Evolutionary conservation across 257 asterid genomes (phyloP), one percentile per base, ranked within the genome.

Genomic region (Ilex asprella): DNA sequence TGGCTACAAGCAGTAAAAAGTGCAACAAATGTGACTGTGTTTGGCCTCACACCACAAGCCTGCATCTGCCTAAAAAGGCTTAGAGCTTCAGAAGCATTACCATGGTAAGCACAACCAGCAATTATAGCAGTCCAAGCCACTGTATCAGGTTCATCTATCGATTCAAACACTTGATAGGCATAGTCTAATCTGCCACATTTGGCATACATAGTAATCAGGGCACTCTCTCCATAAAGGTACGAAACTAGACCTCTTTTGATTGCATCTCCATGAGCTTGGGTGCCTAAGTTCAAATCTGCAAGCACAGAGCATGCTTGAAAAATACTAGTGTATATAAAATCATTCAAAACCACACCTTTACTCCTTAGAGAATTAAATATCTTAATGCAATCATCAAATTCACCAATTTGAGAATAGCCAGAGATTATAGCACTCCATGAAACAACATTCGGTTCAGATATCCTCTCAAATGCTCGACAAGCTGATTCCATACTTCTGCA

Each of bases 1-100:
- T 83, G 90, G 81, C 90, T 83, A 60, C 90, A 83, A 27, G 87
- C 86, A 2, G 80, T 73, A 5, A 83, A 70, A 46, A 83, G 65
- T 12, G 81, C 90, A 2, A 74, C 67, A 43, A 80, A 76, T 29
- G 87, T 80, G 21, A 83, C 76, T 15, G 31, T 75, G 35, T 78
- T 81, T 53, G 74, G 66, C 62, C 60, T 54, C 53, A 70, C 76
- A 9, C 80, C 64, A 29, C 75, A 75, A 66, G 70, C 68, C 49
- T 31, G 67, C 91, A 84, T 84, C 76, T 62, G 53, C 15, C 50
- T 46, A 29, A 76, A 77, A 59, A 84, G 72, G 54, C 50, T 44
- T 16, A 84, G 70, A 53, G 87, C 91, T 68, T 76, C 68, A 21
- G 30, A 15, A 51, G 82, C 85, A 21, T 71, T 51, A 4, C 91